Evolutionary conservation across 805 yeast genomes (phyloP).

Genomic region (Metschnikowia proteae): DNA sequence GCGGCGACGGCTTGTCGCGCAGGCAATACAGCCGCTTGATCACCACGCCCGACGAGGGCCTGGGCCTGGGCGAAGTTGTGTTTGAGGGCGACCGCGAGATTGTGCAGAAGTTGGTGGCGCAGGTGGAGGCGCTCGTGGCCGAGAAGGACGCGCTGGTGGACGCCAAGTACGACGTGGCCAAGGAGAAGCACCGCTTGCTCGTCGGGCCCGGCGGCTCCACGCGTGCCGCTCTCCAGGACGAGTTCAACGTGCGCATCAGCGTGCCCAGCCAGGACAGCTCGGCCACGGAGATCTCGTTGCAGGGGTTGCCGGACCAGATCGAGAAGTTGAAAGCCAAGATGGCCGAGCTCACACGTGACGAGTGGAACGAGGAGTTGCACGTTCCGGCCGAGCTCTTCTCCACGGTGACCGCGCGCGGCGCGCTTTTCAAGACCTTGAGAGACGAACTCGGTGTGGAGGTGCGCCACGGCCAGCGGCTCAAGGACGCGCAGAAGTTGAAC

Average conservation of each 20-base stretch:
- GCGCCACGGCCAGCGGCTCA: slow-evolving; percentile 49
- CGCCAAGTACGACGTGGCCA: slow-evolving; percentile 56
- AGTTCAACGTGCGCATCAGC: slow-evolving; percentile 57
- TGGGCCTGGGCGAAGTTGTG: slow-evolving; percentile 55
- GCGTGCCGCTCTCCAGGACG: slow-evolving; percentile 69
- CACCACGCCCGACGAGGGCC: slow-evolving; percentile 64
- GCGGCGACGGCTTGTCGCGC: slow-evolving; percentile 49
- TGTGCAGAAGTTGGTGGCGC: slow-evolving; percentile 63
- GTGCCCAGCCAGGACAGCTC: slow-evolving; percentile 61
- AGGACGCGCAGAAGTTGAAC: slow-evolving; percentile 50
- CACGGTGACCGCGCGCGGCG: slow-evolving; percentile 65
- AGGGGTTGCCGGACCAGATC: slow-evolving; percentile 65
- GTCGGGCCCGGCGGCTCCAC: slow-evolving; percentile 80
- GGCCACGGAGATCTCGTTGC: slow-evolving; percentile 50
- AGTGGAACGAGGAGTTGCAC: slow-evolving; percentile 48
- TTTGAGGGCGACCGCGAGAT: slow-evolving; percentile 72
- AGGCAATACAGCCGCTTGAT: slow-evolving; percentile 51
- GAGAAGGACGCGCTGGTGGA: slow-evolving; percentile 58
- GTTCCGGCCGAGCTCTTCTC: slow-evolving; percentile 59
- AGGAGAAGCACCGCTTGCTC: slow-evolving; percentile 67
- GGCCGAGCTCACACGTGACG: slow-evolving; percentile 56
- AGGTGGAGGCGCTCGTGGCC: slow-evolving; percentile 58
- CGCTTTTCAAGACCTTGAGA: slow-evolving; percentile 52
- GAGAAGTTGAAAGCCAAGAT: slow-evolving; percentile 62
- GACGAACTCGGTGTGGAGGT: slow-evolving; percentile 53